These are phyloP conservation scores for Hordeum pubiflorum DNA, from an alignment of 202 grass and related monocot genomes.

Conservation along the genomic window DNA sequence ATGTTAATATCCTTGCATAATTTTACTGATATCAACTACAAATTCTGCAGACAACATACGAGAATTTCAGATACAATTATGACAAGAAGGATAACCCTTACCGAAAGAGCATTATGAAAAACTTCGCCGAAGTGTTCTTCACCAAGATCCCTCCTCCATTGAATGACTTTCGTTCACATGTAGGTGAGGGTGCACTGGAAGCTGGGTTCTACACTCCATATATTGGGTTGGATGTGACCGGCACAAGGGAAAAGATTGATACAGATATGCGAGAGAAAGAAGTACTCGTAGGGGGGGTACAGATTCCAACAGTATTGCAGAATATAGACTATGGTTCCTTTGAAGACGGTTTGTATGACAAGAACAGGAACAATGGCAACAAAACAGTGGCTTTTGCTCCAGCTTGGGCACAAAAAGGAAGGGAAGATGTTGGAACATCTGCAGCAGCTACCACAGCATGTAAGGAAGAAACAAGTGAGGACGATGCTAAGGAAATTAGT, in stretches of 20 bases:
- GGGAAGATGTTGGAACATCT: conserved; percentile 37
- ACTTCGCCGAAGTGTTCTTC: conserved; percentile 49
- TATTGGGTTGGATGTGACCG: conserved; percentile 28
- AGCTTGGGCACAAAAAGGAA: conserved; percentile 18
- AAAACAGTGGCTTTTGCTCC: conserved; percentile 1
- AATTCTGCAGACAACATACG: conserved; percentile 56
- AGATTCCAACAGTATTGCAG: conserved; percentile 44
- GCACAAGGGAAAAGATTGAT: conserved; percentile 35
- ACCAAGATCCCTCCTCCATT: conserved; percentile 51
- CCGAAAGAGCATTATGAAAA: conserved; percentile 36
- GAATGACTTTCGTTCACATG: conserved; percentile 46
- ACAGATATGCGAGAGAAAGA: conserved; percentile 19
- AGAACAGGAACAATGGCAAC: not conserved
- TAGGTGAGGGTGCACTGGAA: conserved; percentile 40
- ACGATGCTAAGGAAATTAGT: conserved; percentile 5
- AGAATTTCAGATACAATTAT: conserved; percentile 61
- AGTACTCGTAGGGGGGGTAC: conserved; percentile 21
- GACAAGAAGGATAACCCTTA: conserved; percentile 62
- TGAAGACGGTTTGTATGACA: conserved; percentile 28
- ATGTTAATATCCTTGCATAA: not conserved
- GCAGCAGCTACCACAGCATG: conserved; percentile 3
- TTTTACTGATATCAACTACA: not conserved
- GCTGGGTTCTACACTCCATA: conserved; percentile 40
- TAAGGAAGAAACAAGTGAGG: conserved; percentile 21
- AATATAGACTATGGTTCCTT: conserved; percentile 49